phyloP scores from a whole-genome alignment of 495 filamentous ascomycete genomes.

The Podospora bellae-mahoneyi region DNA sequence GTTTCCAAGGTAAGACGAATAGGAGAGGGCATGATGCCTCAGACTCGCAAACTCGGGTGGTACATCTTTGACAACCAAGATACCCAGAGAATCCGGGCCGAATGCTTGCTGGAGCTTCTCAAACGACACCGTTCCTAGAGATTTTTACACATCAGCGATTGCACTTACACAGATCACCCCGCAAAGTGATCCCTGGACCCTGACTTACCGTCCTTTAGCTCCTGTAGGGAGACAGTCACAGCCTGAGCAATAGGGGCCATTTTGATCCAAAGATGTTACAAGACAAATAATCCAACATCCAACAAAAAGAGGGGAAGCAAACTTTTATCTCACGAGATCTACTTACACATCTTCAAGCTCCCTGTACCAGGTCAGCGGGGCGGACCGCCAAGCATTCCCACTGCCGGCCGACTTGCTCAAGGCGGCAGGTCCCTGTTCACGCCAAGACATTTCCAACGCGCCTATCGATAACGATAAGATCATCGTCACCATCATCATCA shows the following conservation, averaged over 20 bases:
- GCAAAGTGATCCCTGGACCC: not conserved
- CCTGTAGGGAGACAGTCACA: constrained; percentile 51
- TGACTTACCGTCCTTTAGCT: constrained; percentile 49
- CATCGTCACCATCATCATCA: not conserved
- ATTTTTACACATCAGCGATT: constrained; percentile 17
- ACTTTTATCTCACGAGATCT: not conserved
- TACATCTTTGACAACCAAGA: constrained; percentile 85
- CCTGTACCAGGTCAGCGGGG: constrained; percentile 17
- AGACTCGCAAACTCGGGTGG: constrained; percentile 64
- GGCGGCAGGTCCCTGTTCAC: not conserved
- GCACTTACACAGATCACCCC: constrained; percentile 13
- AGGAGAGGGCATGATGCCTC: constrained; percentile 71
- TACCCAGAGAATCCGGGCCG: constrained; percentile 85
- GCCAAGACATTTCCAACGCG: not conserved
- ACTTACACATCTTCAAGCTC: not conserved
- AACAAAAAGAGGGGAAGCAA: constrained; percentile 8
- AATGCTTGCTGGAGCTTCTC: constrained; percentile 79
- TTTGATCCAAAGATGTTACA: not conserved
- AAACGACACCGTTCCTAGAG: constrained; percentile 62
- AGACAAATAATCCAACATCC: not conserved
- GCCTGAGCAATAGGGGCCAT: constrained; percentile 47
- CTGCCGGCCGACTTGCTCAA: constrained; percentile 17
- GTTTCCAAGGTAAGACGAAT: constrained; percentile 85
- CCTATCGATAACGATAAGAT: constrained; percentile 22
- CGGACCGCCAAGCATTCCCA: constrained; percentile 16